phyloP scores from a whole-genome alignment of 2,329 filamentous ascomycete genomes.

The Ophiostoma populinum region DNA sequence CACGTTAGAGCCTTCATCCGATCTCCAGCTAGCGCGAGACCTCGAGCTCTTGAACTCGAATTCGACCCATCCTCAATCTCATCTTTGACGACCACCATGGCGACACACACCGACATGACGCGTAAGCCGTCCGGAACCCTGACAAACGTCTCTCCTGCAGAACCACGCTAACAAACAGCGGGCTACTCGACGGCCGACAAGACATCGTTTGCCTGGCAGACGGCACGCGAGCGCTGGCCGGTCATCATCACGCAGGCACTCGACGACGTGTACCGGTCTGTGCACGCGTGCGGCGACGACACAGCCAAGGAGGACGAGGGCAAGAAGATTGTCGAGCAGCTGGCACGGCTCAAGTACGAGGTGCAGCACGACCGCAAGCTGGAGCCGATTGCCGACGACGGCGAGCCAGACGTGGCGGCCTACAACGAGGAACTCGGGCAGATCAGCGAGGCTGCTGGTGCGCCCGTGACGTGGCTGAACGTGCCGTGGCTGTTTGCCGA shows the following conservation, averaged over 20 bases:
- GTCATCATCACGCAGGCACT: conserved; percentile 76
- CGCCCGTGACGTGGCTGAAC: conserved; percentile 63
- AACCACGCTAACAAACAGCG: neutral
- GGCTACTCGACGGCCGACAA: conserved; percentile 62
- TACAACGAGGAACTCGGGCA: conserved; percentile 79
- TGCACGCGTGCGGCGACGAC: conserved; percentile 39
- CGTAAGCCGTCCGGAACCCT: too few species aligned
- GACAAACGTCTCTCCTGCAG: too few species aligned
- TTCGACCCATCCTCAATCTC: too few species aligned
- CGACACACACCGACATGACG: too few species aligned
- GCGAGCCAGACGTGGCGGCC: conserved; percentile 51
- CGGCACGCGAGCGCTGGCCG: conserved; percentile 79
- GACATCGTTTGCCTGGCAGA: conserved; percentile 72
- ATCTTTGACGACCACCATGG: too few species aligned
- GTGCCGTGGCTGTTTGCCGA: conserved; percentile 81
- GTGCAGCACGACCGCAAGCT: conserved; percentile 73
- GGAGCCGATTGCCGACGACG: conserved; percentile 40
- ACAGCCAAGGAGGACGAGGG: conserved; percentile 57
- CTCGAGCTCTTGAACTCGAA: too few species aligned
- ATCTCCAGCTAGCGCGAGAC: too few species aligned
- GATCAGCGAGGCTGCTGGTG: conserved; percentile 24
- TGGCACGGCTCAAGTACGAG: conserved; percentile 83
- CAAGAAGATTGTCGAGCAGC: conserved; percentile 64
- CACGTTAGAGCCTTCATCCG: too few species aligned
- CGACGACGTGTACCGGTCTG: conserved; percentile 77